A percentile compares a stretch with the other conserved stretches of the same genome.
Evolutionary conservation across 164 flowering plant species (phyloP).

Genomic region (Akebia trifoliata): DNA sequence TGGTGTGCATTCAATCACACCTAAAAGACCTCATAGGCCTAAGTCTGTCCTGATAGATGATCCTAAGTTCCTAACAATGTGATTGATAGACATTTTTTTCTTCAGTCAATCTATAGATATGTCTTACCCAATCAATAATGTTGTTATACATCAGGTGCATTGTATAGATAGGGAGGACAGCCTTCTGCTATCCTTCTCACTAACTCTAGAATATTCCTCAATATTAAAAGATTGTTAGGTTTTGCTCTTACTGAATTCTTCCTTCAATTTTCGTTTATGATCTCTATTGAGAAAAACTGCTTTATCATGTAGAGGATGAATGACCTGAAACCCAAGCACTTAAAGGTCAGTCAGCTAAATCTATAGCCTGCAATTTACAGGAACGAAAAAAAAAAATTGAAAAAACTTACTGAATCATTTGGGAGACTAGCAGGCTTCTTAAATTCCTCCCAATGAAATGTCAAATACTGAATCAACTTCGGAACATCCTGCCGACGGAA

Average conservation of each 20-base stretch:
- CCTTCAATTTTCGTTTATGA: constrained; percentile 66
- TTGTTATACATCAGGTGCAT: too few relatives aligned
- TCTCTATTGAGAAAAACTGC: constrained; percentile 44
- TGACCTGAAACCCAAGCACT: constrained; percentile 38
- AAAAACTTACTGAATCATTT: constrained; percentile 41
- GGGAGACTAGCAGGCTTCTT: constrained; percentile 20
- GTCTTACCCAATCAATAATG: too few relatives aligned
- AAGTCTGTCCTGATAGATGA: not conserved
- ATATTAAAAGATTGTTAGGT: not conserved
- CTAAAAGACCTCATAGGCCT: not conserved
- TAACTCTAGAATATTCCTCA: not conserved
- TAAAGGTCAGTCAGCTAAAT: not conserved
- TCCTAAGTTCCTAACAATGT: not conserved
- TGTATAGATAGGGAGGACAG: not conserved
- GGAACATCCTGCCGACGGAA: constrained; percentile 82
- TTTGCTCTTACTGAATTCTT: constrained; percentile 62
- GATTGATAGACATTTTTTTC: not conserved
- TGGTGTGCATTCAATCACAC: not conserved
- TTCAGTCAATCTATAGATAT: too few relatives aligned
- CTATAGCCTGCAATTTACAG: not conserved
- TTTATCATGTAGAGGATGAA: constrained; percentile 47
- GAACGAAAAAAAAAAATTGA: constrained; percentile 4
- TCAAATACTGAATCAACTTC: constrained; percentile 61
- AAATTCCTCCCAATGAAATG: constrained; percentile 44
- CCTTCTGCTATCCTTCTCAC: not conserved